Evolutionary conservation across 768 basidiomycete species (phyloP).

Genomic region (Tricholomella constricta): DNA sequence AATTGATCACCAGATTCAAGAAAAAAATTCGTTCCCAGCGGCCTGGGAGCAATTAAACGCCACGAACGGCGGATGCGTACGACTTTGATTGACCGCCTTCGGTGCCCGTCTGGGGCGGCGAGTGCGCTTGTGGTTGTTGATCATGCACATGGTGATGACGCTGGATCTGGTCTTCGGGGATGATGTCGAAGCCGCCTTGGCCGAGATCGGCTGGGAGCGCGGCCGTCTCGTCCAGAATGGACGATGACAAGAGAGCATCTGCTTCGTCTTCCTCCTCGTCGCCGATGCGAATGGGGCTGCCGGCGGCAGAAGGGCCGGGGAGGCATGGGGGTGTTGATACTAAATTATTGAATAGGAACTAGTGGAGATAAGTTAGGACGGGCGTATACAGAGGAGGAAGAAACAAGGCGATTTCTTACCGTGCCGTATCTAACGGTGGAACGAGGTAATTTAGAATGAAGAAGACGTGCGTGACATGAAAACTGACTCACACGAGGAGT

Average conservation of each 20-base stretch:
- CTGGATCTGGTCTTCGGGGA: constrained; percentile 53
- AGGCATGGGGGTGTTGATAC: constrained; percentile 65
- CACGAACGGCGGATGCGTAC: neutral
- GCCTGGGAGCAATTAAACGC: neutral
- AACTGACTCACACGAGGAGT: constrained; percentile 74
- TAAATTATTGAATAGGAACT: constrained; percentile 92
- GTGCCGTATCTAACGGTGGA: constrained; percentile 72
- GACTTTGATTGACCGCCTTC: neutral
- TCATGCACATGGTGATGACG: constrained; percentile 15
- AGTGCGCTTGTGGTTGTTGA: constrained; percentile 15
- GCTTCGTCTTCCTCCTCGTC: constrained; percentile 67
- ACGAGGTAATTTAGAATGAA: constrained; percentile 5
- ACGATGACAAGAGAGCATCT: constrained; percentile 47
- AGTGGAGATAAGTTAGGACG: constrained; percentile 1
- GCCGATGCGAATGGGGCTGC: constrained; percentile 33
- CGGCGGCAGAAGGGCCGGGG: constrained; percentile 44
- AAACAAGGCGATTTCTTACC: constrained; percentile 40
- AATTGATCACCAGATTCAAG: neutral
- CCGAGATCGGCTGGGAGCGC: constrained; percentile 78
- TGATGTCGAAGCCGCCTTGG: constrained; percentile 82
- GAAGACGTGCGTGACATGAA: neutral
- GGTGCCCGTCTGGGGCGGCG: neutral
- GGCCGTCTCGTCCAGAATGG: constrained; percentile 77
- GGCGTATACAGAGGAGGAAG: constrained; percentile 11
- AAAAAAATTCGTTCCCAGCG: neutral